Evolutionary conservation across 2,329 filamentous ascomycete species (phyloP), one percentile per base, ranked within the genome.

Genomic region (Rhynchosporium graminicola): DNA sequence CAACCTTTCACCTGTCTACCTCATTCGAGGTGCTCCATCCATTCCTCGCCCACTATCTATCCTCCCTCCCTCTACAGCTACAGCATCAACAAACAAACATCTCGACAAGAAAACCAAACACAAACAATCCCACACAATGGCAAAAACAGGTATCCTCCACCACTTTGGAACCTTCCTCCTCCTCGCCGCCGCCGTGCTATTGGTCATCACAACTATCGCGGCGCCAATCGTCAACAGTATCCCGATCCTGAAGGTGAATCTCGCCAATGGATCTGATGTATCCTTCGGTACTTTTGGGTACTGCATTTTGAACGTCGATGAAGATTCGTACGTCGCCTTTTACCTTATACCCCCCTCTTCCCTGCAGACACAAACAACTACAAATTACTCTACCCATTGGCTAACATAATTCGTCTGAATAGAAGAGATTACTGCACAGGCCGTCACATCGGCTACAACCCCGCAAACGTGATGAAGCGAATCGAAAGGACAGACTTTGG

Each of bases 201-300:
- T 88, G 61, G 74, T 87, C 63, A 77, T 88, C 65, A 82, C 82
- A 61, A 80, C 79, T 65, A 83, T 88, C 65, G 82, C 84, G 2
- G 76, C 85, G 0, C 86, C 86, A 8, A 82, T 87, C 48, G 79
- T 86, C 67, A 77, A 84, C 68, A 68, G 80, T 67, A 77, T 87
- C 48, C 76, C 79, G 50, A 75, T 88, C 43, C 72, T 88, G 61
- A 80, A 78, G 62, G 79, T 88, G 63, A 74, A 42, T 5, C 75
- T 86, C 26, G 73, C 73, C 48, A 76, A 78, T 66, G 72, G 4
- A 45, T 75, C 74, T 3, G 63, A 66, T 10, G 73, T 86, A 40
- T 78, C 76, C 2, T 86, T 85, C 73, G 86, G 86, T 50, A 84
- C 83, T 0, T 87, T 87, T 74, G 86, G 86, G 7, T 84, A 81